phyloP scores from a whole-genome alignment of 768 basidiomycete genomes.

The Termitomyces sp. region DNA sequence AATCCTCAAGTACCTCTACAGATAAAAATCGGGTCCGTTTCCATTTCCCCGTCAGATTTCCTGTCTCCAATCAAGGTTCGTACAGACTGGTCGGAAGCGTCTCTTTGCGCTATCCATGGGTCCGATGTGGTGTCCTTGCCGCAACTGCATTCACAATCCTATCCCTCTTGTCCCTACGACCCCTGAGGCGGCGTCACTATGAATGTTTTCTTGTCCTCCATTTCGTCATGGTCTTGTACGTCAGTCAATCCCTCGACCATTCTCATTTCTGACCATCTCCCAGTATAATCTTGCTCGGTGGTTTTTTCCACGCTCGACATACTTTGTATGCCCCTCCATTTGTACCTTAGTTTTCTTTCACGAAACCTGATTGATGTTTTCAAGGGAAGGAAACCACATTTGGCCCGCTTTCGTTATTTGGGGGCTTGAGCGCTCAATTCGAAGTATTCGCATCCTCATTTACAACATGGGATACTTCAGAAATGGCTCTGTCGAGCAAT shows the following conservation, averaged over 20 bases:
- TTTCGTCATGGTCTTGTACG: conserved; percentile 33
- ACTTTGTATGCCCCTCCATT: conserved; percentile 18
- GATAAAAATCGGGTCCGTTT: conserved; percentile 16
- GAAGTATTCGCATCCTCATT: conserved; percentile 36
- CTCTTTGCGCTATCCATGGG: conserved; percentile 18
- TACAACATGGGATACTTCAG: conserved; percentile 39
- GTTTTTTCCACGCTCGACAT: conserved; percentile 34
- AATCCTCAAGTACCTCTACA: background rate
- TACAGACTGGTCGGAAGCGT: conserved; percentile 9
- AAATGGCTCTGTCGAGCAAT: conserved; percentile 18
- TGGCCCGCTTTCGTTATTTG: conserved; percentile 51
- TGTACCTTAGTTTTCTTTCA: background rate
- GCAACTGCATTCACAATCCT: conserved; percentile 35
- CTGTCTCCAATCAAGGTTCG: background rate
- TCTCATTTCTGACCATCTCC: background rate
- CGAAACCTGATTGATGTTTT: background rate
- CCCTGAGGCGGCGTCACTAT: conserved; percentile 39
- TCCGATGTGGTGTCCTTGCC: conserved; percentile 33
- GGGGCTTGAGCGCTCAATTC: conserved; percentile 49
- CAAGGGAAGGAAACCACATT: conserved; percentile 22
- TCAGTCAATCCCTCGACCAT: background rate
- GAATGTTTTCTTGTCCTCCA: conserved; percentile 51
- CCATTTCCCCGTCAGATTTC: too few relatives aligned
- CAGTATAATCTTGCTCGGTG: conserved; percentile 32
- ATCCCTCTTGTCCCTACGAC: conserved; percentile 41